Evolutionary conservation across 495 filamentous ascomycete genomes (phyloP).

Genomic region (Venustampulla echinocandica): DNA sequence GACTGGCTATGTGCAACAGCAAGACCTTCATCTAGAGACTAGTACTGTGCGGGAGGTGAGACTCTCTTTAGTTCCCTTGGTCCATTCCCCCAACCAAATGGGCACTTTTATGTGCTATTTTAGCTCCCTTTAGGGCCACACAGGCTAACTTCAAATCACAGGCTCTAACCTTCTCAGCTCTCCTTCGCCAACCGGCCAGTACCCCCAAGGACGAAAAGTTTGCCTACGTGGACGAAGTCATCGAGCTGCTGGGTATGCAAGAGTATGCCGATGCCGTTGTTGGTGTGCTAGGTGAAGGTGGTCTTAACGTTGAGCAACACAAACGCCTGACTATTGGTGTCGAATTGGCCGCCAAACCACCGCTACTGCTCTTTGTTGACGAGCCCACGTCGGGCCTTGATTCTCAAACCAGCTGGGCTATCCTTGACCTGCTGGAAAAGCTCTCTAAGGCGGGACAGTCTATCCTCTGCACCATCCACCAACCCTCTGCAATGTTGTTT

Average conservation of each 20-base stretch:
- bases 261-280: constrained; percentile 78
- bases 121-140: too few relatives aligned
- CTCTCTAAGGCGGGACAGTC: constrained; percentile 73
- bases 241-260: constrained; percentile 59
- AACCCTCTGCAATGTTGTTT: constrained; percentile 82
- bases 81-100: constrained; percentile 31
- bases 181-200: constrained; percentile 32
- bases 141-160: too few relatives aligned
- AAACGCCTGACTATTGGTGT: constrained; percentile 86
- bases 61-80: constrained; percentile 35
- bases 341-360: constrained; percentile 72
- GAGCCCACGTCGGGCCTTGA: constrained; percentile 86
- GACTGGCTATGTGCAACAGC: constrained; percentile 80
- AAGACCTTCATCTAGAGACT: constrained; percentile 62
- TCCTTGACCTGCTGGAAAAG: constrained; percentile 75
- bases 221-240: constrained; percentile 49
- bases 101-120: too few relatives aligned
- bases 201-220: constrained; percentile 41
- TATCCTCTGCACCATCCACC: constrained; percentile 88
- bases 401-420: constrained; percentile 73
- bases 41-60: constrained; percentile 36
- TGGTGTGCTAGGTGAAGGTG: constrained; percentile 52
- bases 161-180: constrained; percentile 34
- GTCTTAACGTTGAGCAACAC: constrained; percentile 74
- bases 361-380: constrained; percentile 77